A percentile compares a stretch with the other conserved stretches of the same genome.
phyloP scores from a whole-genome alignment of 139 green algal species.

The Chlorella sp. region DNA sequence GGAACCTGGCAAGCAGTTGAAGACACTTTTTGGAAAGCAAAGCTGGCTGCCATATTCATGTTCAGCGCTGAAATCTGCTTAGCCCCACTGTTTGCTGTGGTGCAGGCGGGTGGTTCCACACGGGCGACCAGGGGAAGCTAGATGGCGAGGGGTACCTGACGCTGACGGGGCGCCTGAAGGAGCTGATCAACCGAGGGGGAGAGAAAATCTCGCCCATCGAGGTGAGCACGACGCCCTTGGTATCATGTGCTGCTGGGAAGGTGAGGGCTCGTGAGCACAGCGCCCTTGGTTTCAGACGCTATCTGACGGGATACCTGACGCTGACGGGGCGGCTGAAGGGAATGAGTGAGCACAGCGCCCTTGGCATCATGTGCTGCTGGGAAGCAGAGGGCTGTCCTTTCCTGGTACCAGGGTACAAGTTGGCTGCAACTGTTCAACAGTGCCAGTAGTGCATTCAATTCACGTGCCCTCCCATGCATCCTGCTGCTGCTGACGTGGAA shows the following conservation, averaged over 20 bases:
- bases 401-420: too few relatives aligned
- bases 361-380: neutral
- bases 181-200: constrained; percentile 92
- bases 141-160: constrained; percentile 83
- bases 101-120: constrained; percentile 77
- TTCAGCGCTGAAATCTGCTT: too few relatives aligned
- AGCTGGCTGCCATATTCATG: too few relatives aligned
- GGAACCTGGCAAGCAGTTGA: constrained; percentile 68
- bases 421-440: too few relatives aligned
- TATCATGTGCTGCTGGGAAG: neutral
- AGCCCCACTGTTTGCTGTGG: too few relatives aligned
- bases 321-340: constrained; percentile 91
- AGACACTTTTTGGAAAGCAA: too few relatives aligned
- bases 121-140: constrained; percentile 79
- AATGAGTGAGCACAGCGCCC: constrained; percentile 65
- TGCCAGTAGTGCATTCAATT: too few relatives aligned
- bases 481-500: too few relatives aligned
- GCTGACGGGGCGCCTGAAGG: constrained; percentile 90
- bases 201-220: constrained; percentile 91
- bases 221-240: constrained; percentile 34
- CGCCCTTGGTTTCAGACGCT: too few relatives aligned
- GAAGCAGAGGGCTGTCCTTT: neutral
- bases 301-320: constrained; percentile 87
- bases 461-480: too few relatives aligned
- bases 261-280: too few relatives aligned